Evolutionary conservation across 2,329 filamentous ascomycete species (phyloP), one percentile per base, ranked within the genome.

Genomic region (Ilyonectria sp.): DNA sequence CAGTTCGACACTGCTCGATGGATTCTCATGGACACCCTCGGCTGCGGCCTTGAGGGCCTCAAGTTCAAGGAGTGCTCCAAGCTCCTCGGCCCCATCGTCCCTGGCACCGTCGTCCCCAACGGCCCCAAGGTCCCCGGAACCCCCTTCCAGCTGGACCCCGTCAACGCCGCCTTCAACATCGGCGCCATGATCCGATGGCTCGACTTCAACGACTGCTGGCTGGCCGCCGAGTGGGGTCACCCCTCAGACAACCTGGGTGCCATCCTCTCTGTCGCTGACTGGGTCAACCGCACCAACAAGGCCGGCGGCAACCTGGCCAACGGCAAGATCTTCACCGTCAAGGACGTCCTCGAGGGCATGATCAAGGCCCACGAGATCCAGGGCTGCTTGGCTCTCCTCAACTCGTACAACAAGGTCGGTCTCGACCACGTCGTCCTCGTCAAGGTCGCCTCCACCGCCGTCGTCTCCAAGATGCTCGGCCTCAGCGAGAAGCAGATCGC

Each of bases 191-290:
- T 99, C 85, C 90, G 96, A 80, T 99, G 96, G 96, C 90, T 99
- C 78, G 96, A 99, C 86, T 99, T 98, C 90, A 99, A 99, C 83
- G 96, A 99, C 89, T 98, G 96, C 90, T 99, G 95, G 96, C 88
- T 98, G 71, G 96, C 95, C 50, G 96, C 96, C 63, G 96, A 99
- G 86, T 99, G 96, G 96, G 96, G 96, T 66, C 96, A 99, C 83
- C 96, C 96, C 69, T 98, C 95, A 5, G 96, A 99, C 87, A 99
- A 99, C 87, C 84, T 99, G 75, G 96, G 96, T 71, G 96, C 95
- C 77, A 99, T 99, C 80, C 90, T 99, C 70, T 94, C 95, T 53
- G 95, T 98, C 59, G 94, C 96, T 68, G 96, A 99, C 87, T 99
- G 96, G 96, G 90, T 97, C 79, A 97, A 95, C 76, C 93, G 96